A percentile compares a stretch with the other conserved stretches of the same genome.
Evolutionary conservation across 2,329 filamentous ascomycete species (phyloP).

Genomic region (Dactylellina drechsleri): DNA sequence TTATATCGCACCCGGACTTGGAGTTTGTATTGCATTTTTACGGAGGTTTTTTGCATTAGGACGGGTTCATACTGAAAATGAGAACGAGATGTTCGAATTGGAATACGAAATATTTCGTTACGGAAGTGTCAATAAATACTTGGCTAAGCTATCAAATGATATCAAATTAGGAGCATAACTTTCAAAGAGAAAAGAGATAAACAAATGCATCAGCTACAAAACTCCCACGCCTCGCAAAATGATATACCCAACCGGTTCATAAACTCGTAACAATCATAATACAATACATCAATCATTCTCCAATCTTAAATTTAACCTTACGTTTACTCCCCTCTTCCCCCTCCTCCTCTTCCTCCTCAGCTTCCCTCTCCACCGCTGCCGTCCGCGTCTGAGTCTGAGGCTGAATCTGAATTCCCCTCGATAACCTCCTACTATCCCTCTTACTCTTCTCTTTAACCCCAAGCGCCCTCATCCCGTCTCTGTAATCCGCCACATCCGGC

Average conservation of each 20-base stretch:
- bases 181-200: neutral
- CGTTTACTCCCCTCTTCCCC: neutral
- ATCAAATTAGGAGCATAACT: too few relatives aligned
- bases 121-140: too few relatives aligned
- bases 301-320: neutral
- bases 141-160: too few relatives aligned
- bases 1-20: neutral
- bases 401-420: too few relatives aligned
- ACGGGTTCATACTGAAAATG: too few relatives aligned
- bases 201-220: neutral
- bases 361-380: too few relatives aligned
- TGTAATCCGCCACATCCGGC: slow-evolving; percentile 69
- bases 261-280: neutral
- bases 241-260: neutral
- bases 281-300: neutral
- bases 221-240: neutral
- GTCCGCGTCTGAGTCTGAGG: too few relatives aligned
- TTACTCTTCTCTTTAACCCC: slow-evolving; percentile 37
- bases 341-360: neutral
- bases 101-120: too few relatives aligned
- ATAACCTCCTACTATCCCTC: slow-evolving; percentile 28
- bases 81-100: too few relatives aligned
- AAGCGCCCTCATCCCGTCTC: slow-evolving; percentile 63
- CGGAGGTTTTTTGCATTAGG: too few relatives aligned
- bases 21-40: too few relatives aligned